Base-by-base conservation (phyloP, 164 flowering plant species). In the Macadamia integrifolia region DNA sequence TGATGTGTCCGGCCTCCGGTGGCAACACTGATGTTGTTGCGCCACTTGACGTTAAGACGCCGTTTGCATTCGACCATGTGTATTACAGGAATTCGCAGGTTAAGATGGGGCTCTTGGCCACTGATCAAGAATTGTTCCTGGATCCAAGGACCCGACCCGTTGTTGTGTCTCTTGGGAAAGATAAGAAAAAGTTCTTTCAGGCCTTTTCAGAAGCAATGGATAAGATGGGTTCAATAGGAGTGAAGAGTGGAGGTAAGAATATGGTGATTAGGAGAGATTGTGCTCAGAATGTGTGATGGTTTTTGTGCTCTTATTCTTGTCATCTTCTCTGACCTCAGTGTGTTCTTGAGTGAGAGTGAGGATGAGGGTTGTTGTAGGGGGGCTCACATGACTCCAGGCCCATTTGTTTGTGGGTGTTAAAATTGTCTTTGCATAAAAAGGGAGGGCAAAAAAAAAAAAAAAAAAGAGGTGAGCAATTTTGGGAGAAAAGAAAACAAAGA, bases 201-300 rank as follows among this genome's bases (percentile, higher is more conserved):
- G 93, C 85, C 3, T 95, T 95, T 77, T 78, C 84, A 0, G 60
- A 31, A n/a, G 96, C 91, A 1, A 92, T 92, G 93, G 97, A 86
- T 6, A 92, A 82, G 68, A 82, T 95, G 97, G 94, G 99, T 0
- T 67, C 81, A 1, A 84, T 88, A 28, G 93, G 86, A 31, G 87
- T 90, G 48, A 89, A 88, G 73, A 80, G 84, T 58, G 98, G 93
- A 40, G 71, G 67, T 29, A 85, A 58, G 65, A 88, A 85, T 74
- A 97, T 93, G 44, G 97, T 87, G 82, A 85, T 71, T 57, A 84
- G 97, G 79, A 88, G 56, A 69, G 81, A 81, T 66, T 93, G 98
- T 80, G 81, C 75, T 35, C 60, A 43, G 50, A 72, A 49, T 50
- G 65, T 58, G 49, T 44, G 58, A 74, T 53, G 58, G 40, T 14